Conservation (phyloP, 2,329 filamentous ascomycete species). For the Talaromyces sp. region DNA sequence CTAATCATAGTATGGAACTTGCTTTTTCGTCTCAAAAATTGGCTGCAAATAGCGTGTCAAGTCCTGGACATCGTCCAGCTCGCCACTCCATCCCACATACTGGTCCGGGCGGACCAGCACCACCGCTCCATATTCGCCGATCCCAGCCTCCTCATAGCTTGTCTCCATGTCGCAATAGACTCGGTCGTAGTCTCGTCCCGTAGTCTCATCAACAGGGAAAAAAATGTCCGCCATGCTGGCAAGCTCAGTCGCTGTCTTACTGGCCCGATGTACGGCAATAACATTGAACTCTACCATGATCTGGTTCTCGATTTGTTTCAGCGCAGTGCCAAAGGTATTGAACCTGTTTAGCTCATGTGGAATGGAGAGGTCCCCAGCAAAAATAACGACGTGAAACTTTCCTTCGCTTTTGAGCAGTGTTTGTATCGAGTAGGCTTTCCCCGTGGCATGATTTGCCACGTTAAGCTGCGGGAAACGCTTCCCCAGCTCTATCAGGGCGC, state of each 20-base stretch:
- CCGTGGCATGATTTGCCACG: background rate
- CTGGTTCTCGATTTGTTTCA: background rate
- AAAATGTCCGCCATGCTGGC: background rate
- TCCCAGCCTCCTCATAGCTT: constrained; percentile 1
- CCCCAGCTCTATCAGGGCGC: background rate
- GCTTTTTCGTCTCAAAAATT: background rate
- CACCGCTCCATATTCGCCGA: background rate
- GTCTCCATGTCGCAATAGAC: background rate
- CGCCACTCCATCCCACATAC: constrained; percentile 2
- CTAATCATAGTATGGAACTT: background rate
- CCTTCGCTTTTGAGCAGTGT: background rate
- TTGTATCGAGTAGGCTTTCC: background rate
- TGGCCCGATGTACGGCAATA: background rate
- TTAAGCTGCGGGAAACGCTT: background rate
- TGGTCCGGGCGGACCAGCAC: constrained; percentile 1
- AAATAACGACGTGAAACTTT: constrained; percentile 1
- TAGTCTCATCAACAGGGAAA: background rate
- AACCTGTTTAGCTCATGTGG: background rate
- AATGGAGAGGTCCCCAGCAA: background rate
- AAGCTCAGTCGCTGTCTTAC: background rate
- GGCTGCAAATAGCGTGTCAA: background rate
- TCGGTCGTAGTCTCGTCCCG: background rate
- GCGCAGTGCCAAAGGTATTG: background rate
- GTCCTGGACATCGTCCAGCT: background rate
- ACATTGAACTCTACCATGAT: background rate